Percentiles rank a stretch among this genome's conserved stretches.
Evolutionary conservation across 306 rosid species (phyloP).

Genomic region (Lupinus albus): DNA sequence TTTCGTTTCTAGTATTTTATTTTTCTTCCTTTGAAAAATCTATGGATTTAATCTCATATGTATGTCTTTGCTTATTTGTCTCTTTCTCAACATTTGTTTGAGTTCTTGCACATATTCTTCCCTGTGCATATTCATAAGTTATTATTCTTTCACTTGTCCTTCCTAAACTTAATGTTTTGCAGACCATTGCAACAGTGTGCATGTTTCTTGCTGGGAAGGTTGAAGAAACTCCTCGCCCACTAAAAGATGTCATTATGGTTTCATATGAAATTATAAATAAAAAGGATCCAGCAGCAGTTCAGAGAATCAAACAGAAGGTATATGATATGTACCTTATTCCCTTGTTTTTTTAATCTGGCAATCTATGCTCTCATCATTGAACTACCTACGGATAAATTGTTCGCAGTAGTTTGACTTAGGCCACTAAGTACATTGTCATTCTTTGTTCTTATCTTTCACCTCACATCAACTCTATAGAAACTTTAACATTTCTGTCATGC

Average conservation of each 20-base stretch:
- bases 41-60: constrained; percentile 5
- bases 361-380: constrained; percentile 32
- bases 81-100: constrained; percentile 18
- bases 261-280: constrained; percentile 90
- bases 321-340: not conserved
- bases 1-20: constrained; percentile 19
- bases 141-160: not conserved
- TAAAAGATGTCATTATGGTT: constrained; percentile 89
- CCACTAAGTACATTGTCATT: constrained; percentile 2
- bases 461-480: constrained; percentile 1
- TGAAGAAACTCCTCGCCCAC: constrained; percentile 97
- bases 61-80: not conserved
- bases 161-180: constrained; percentile 47
- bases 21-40: not conserved
- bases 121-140: not conserved
- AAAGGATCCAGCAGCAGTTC: constrained; percentile 89
- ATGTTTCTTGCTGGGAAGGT: constrained; percentile 99
- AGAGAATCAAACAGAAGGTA: constrained; percentile 95
- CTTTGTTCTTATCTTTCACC: not conserved
- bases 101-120: constrained; percentile 14
- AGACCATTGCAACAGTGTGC: constrained; percentile 95
- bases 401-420: constrained; percentile 23
- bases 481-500: constrained; percentile 16
- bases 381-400: constrained; percentile 26
- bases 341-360: not conserved